Evolutionary conservation across 1,284 basidiomycete genomes (phyloP), one percentile per base, ranked within the genome.

Genomic region (Moesziomyces sp.): DNA sequence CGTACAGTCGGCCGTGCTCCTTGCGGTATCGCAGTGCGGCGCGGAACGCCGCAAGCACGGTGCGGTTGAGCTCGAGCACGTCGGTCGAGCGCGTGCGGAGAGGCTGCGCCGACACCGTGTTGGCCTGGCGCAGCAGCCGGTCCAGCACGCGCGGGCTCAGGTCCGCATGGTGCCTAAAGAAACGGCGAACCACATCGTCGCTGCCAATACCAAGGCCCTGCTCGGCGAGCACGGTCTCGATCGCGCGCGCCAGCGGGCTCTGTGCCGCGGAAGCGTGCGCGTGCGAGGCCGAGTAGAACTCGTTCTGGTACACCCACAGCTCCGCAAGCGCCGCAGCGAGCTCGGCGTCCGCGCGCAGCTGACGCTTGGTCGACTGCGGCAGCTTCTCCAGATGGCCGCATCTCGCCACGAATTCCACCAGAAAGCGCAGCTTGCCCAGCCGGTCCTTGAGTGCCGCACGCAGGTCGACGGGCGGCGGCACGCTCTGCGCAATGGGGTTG

Each of bases 321-420:
- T 92, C 91, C 61, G 90, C 88, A 5, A 90, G 91, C 1, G 93
- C 91, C 66, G 91, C 91, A 14, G 97, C 86, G 76, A 93, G 93
- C 85, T 98, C 94, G 2, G 93, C 93, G 82, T 98, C 91, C n/a
- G 88, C 88, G 26, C 90, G 90, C 43, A 99, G 86, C 40, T 88
- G 87, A 74, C 94, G 90, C 35, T 93, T 89, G 58, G 90, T 90
- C 40, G 87, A 85, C 85, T 93, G 91, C 2, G 94, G 91, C 81
- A 97, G 90, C 91, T 95, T 74, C 35, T 68, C 68, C 11, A 81
- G 46, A 28, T 76, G 77, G 5, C 79, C 78, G 46, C 76, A 81
- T 2, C 40, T 30, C 6, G 71, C 72, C 72, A 99, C 91, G 83
- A 95, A 97, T 19, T 87, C 87, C 77, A 97, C 92, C 10, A 99